Conservation (phyloP, 345 rosid genomes). For the Geranium rotundifolium region DNA sequence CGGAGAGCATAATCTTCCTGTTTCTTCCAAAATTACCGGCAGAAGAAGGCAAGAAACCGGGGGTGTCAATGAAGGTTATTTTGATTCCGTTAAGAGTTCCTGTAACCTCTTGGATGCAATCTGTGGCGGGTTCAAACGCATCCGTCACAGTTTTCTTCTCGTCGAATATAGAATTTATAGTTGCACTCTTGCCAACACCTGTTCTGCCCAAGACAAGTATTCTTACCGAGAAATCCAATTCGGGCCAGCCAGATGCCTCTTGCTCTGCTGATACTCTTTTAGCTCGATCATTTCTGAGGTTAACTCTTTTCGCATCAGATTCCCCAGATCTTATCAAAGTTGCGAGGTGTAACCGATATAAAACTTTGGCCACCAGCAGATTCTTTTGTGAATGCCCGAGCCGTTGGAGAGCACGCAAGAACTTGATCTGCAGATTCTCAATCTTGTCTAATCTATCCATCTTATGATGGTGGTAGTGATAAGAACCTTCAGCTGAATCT, state of each 20-base stretch:
- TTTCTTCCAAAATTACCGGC: slow-evolving; percentile 48
- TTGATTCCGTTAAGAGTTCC: slow-evolving; percentile 64
- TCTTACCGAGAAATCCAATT: slow-evolving; percentile 53
- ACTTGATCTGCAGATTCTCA: slow-evolving; percentile 55
- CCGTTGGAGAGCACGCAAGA: slow-evolving; percentile 57
- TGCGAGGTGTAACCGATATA: slow-evolving; percentile 68
- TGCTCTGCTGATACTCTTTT: slow-evolving; percentile 55
- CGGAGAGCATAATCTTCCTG: slow-evolving; percentile 55
- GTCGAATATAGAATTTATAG: slow-evolving; percentile 75
- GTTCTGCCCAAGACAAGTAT: slow-evolving; percentile 84
- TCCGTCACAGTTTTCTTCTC: slow-evolving; percentile 52
- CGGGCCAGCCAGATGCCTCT: slow-evolving; percentile 61
- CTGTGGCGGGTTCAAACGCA: slow-evolving; percentile 75
- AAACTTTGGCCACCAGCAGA: slow-evolving; percentile 65
- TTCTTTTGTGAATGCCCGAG: slow-evolving; percentile 51
- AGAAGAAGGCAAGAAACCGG: slow-evolving; percentile 64
- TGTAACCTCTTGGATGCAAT: slow-evolving; percentile 48
- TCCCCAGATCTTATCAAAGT: slow-evolving; percentile 66
- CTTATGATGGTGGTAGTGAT: slow-evolving; percentile 21
- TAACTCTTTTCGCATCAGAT: slow-evolving; percentile 46
- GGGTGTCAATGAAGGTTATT: slow-evolving; percentile 78
- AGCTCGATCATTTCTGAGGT: slow-evolving; percentile 36
- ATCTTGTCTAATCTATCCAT: slow-evolving; percentile 46
- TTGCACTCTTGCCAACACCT: slow-evolving; percentile 98
- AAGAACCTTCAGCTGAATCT: slow-evolving; percentile 26